phyloP scores from a whole-genome alignment of 2,329 filamentous ascomycete species.

The Myotisia sp. region DNA sequence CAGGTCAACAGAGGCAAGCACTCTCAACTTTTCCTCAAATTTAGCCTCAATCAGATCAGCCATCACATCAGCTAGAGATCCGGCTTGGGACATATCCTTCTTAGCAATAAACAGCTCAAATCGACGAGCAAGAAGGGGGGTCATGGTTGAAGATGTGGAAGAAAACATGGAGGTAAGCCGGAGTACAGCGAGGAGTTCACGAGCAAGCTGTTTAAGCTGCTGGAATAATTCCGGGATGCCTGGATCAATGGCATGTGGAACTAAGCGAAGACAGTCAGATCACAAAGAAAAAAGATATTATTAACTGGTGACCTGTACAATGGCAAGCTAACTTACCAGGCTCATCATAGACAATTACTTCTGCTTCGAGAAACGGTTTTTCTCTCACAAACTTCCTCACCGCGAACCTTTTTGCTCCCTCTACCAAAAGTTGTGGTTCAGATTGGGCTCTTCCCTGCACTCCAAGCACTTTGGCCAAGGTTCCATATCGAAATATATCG shows the following conservation, averaged over 20 bases:
- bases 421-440: conserved; percentile 72
- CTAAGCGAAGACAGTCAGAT: too few species aligned
- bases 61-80: conserved; percentile 88
- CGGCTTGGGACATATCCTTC: conserved; percentile 70
- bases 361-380: conserved; percentile 72
- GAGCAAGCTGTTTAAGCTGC: conserved; percentile 67
- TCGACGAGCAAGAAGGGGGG: conserved; percentile 70
- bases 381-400: conserved; percentile 63
- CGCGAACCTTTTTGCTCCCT: conserved; percentile 64
- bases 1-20: conserved; percentile 67
- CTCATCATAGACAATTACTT: conserved; percentile 58
- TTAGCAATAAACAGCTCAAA: conserved; percentile 76
- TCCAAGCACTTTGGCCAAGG: conserved; percentile 62
- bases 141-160: conserved; percentile 53
- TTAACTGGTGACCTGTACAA: too few species aligned
- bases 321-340: conserved; percentile 46
- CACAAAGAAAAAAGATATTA: too few species aligned
- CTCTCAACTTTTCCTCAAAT: conserved; percentile 79
- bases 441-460: conserved; percentile 61
- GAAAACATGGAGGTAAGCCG: conserved; percentile 74
- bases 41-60: conserved; percentile 76
- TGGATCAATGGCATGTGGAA: conserved; percentile 39
- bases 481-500: conserved; percentile 72
- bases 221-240: conserved; percentile 58
- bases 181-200: conserved; percentile 72